These are phyloP conservation scores for Lachnellula suecica DNA, from an alignment of 2,329 filamentous ascomycete species.

Conservation along the genomic window DNA sequence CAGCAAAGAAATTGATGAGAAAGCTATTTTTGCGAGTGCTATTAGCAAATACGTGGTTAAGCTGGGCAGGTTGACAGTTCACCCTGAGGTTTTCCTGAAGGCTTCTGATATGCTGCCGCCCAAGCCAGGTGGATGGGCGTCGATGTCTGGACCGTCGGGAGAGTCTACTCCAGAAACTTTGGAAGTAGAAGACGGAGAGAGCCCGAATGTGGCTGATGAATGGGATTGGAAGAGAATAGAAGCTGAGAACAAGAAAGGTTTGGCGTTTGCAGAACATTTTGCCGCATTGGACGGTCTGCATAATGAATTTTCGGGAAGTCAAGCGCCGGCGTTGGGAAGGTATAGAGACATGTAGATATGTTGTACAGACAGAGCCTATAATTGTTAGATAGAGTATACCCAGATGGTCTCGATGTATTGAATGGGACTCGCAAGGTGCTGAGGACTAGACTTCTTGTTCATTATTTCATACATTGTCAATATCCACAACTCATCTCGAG, in stretches of 20 bases:
- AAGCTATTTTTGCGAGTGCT: conserved; percentile 68
- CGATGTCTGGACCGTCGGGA: conserved; percentile 30
- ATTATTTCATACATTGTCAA: not conserved
- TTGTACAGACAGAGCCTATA: not conserved
- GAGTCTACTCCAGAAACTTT: conserved; percentile 25
- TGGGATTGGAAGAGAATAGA: conserved; percentile 63
- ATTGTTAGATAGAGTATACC: not conserved
- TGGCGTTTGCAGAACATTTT: conserved; percentile 55
- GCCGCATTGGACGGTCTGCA: conserved; percentile 55
- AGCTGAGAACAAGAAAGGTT: conserved; percentile 52
- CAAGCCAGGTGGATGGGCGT: conserved; percentile 64
- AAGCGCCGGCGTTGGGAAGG: conserved; percentile 30
- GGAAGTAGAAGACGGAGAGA: conserved; percentile 7
- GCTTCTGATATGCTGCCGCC: conserved; percentile 73
- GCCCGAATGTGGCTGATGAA: conserved; percentile 8
- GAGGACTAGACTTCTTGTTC: not conserved
- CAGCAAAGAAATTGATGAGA: conserved; percentile 47
- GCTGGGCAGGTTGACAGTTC: conserved; percentile 77
- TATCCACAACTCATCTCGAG: too few relatives aligned
- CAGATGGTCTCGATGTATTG: not conserved
- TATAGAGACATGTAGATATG: conserved; percentile 26
- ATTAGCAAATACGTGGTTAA: conserved; percentile 83
- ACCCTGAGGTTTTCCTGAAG: conserved; percentile 73
- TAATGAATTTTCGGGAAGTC: conserved; percentile 32
- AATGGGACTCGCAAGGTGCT: not conserved